These are phyloP conservation scores for Cordyceps militaris DNA, from an alignment of 2,329 filamentous ascomycete species.

Conservation along the genomic window DNA sequence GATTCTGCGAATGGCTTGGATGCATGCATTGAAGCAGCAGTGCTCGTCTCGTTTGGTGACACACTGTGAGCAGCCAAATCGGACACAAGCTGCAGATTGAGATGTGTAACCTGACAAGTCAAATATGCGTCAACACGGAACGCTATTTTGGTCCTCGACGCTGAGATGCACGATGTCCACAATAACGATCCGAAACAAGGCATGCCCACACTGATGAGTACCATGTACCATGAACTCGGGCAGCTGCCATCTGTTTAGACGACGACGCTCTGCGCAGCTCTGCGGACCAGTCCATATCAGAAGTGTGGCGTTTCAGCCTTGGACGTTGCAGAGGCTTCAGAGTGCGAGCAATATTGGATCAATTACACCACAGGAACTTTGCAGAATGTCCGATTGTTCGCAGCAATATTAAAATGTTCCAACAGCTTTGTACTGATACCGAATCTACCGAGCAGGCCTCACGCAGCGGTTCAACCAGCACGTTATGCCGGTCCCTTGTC, in stretches of 20 bases:
- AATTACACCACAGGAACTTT: neutral
- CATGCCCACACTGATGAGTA: neutral
- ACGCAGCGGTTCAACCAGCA: neutral
- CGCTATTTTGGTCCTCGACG: neutral
- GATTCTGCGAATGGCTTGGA: neutral
- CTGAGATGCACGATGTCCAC: neutral
- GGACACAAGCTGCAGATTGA: neutral
- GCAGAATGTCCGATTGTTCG: neutral
- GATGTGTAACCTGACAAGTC: neutral
- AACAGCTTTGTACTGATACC: neutral
- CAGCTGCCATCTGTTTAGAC: neutral
- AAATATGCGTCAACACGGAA: neutral
- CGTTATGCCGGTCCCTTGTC: neutral
- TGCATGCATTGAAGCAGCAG: neutral
- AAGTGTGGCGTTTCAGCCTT: neutral
- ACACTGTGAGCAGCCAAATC: neutral
- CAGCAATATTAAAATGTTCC: neutral
- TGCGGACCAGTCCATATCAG: neutral
- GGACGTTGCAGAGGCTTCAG: neutral
- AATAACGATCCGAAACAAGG: neutral
- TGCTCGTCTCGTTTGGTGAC: neutral
- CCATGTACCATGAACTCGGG: neutral
- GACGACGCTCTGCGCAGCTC: neutral
- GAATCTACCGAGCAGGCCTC: neutral
- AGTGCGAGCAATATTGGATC: neutral